Evolutionary conservation across 2,329 filamentous ascomycete genomes (phyloP), one percentile per base, ranked within the genome.

Genomic region (Curvularia spicifera): DNA sequence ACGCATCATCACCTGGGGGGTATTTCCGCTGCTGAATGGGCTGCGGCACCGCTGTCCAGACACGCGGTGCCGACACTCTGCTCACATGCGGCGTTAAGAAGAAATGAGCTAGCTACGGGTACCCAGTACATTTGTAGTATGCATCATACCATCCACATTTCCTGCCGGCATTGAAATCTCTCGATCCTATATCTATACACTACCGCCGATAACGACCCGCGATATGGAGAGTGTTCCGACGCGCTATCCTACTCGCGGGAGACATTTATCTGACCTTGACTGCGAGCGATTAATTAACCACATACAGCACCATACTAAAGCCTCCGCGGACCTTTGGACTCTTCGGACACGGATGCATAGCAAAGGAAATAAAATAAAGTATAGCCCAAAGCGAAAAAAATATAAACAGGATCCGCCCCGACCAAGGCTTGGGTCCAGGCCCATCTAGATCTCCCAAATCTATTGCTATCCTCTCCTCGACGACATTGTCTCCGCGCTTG

Each of bases 1-100:
- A 12, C 8, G 20, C 40, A 37, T 24, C 40, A 26, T 43, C 20
- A 43, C 22, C 40, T 43, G 20, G 40, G 20, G 12, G 15, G 2
- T 10, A 37, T 37, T 26, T 26, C 40, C 28, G 24, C 22, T 37
- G 12, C 33, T 47, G 53, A 47, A 57, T 49, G 35, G 26, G 43
- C 22, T 43, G 43, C 37, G 39, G 39, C 20, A 42, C 54, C 54
- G 54, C 54, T 48, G 53, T 26, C 51, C 40, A 39, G 15, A 18
- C 28, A 10, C 18, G 15, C 33, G 22, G 15, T 39, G 33, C 20
- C 35, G 15, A 9, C 9, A 7, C 33, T 28, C 20, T 13, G 26
- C 22, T 33, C 22, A 18, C 33, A 15, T 31, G 22, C 15, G 39
- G 24, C 9, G 22, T 49, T 13, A 18, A 15, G 22, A 37, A 49